Evolutionary conservation across 139 green algal genomes (phyloP).

Genomic region (Coelastrella sp.): DNA sequence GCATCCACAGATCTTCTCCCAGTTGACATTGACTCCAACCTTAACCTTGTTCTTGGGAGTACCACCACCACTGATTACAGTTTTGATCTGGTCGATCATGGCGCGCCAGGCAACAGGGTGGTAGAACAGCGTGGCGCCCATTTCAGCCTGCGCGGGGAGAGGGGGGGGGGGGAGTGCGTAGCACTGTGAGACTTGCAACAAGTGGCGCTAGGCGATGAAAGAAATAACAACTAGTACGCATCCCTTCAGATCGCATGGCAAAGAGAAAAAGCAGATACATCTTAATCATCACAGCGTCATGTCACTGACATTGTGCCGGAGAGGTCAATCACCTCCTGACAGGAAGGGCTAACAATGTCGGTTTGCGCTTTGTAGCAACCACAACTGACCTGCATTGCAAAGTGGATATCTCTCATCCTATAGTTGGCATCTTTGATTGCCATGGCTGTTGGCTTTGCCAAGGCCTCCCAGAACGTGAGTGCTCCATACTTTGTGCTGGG

Average conservation of each 20-base stretch:
- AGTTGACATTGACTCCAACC: conserved; percentile 49
- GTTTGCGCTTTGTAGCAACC: too few relatives aligned
- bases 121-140: conserved; percentile 52
- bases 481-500: conserved; percentile 42
- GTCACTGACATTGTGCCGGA: too few relatives aligned
- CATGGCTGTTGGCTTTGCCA: conserved; percentile 24
- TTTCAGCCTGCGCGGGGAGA: conserved; percentile 29
- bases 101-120: not conserved
- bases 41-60: conserved; percentile 39
- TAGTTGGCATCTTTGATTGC: conserved; percentile 43
- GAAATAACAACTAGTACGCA: not conserved
- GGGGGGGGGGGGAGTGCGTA: too few relatives aligned
- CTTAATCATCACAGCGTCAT: too few relatives aligned
- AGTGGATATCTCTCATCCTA: conserved; percentile 6
- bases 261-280: not conserved
- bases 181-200: not conserved
- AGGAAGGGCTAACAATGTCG: too few relatives aligned
- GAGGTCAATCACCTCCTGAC: too few relatives aligned
- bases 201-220: not conserved
- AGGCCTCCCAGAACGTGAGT: conserved; percentile 31
- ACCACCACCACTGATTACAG: not conserved
- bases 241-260: not conserved
- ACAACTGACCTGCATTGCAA: conserved; percentile 33
- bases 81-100: conserved; percentile 21
- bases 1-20: conserved; percentile 53